Base-by-base conservation (phyloP, 2,329 filamentous ascomycete species). In the Exophiala aquamarina region DNA sequence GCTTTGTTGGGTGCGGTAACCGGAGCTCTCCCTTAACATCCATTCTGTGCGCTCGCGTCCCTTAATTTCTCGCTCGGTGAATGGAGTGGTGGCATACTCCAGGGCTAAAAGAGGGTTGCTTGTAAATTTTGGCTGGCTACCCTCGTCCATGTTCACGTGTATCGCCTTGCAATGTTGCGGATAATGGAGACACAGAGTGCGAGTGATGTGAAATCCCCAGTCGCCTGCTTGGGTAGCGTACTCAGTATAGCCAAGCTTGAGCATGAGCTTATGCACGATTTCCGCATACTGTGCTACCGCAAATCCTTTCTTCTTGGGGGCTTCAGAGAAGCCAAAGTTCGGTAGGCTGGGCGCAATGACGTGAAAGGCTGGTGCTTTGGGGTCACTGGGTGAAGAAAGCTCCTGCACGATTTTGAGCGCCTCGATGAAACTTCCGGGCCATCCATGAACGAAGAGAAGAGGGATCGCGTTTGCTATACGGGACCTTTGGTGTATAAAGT, bases 181-280 rank as follows among this genome's bases (percentile, higher is more conserved):
- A 34, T 43, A 54, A 14, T 50, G 41, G 3, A 77, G 62, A 1
- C 78, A 78, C 48, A 89, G 76, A 9, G 74, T 65, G 3, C 85
- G 76, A 9, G 82, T 83, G 56, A 89, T 77, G 56, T 75, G 73
- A 60, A 75, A 81, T 19, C 83, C 83, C 81, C 81, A 85, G 58
- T 86, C 82, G 15, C 83, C 83, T 52, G 79, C 81, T 61, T 84
- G 75, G 0, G 73, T 76, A 3, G 71, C 62, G 39, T 50, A 52
- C 31, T 45, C 21, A 17, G 31, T 21, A 29, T 52, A 52, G 3
- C 20, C 44, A 37, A 52, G 36, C 21, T 49, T 49, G 11, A 45
- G 21, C 49, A 52, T 52, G 4, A 52, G 41, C 31, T 49, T 52
- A 31, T 52, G 48, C 15, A 33, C 40, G 9, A 21, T 23, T 28